These are phyloP conservation scores for Alternaria arbusti DNA, from an alignment of 2,329 filamentous ascomycete species.

Conservation along the genomic window DNA sequence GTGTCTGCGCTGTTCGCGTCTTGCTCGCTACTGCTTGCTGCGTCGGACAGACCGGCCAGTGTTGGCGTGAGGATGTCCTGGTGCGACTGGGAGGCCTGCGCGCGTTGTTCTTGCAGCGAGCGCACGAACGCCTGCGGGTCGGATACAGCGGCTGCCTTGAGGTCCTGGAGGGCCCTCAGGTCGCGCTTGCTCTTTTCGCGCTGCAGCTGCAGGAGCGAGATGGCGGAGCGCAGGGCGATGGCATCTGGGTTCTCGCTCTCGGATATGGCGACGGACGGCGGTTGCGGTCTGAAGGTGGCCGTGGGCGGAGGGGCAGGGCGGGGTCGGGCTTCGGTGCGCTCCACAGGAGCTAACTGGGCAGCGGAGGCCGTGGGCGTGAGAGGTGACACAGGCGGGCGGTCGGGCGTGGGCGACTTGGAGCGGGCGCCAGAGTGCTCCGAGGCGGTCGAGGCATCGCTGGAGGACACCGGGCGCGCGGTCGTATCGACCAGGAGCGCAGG, in stretches of 20 bases:
- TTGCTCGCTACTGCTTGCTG: conserved; percentile 25
- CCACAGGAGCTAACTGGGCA: conserved; percentile 44
- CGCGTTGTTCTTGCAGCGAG: conserved; percentile 69
- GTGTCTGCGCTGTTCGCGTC: conserved; percentile 24
- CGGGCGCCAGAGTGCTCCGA: conserved; percentile 27
- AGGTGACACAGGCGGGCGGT: conserved; percentile 49
- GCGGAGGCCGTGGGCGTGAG: conserved; percentile 47
- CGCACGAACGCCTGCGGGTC: conserved; percentile 75
- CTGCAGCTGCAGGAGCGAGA: conserved; percentile 87
- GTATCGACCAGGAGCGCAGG: conserved; percentile 46
- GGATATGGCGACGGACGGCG: conserved; percentile 54
- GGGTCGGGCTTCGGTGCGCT: conserved; percentile 31
- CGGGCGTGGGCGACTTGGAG: conserved; percentile 42
- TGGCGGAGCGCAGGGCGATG: conserved; percentile 82
- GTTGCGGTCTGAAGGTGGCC: conserved; percentile 50
- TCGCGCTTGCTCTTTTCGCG: conserved; percentile 78
- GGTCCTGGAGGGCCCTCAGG: conserved; percentile 70
- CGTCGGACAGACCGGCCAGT: conserved; percentile 46
- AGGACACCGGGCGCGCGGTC: conserved; percentile 31
- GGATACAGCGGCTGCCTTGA: conserved; percentile 73
- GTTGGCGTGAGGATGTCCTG: conserved; percentile 47
- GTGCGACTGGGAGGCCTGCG: conserved; percentile 40
- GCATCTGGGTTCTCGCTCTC: conserved; percentile 76
- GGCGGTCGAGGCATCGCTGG: conserved; percentile 32
- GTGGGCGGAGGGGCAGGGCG: conserved; percentile 38